Evolutionary conservation across 2,329 filamentous ascomycete genomes (phyloP), one percentile per base, ranked within the genome.

Genomic region (Sporothrix mexicana): DNA sequence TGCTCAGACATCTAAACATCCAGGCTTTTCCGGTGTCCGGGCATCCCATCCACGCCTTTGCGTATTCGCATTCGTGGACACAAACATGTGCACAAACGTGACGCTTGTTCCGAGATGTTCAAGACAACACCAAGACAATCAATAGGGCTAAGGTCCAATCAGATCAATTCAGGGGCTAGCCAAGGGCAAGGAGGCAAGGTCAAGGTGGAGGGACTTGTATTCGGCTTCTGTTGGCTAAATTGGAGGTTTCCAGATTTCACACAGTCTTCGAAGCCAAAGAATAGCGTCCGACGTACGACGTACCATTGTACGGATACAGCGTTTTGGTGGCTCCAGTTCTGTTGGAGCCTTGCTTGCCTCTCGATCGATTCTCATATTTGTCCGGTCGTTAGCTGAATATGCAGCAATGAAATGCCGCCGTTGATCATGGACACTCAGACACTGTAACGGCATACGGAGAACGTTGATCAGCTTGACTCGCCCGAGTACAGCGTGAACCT

Each of bases 341-440:
- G 41, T 17, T 15, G 57, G 57, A 61, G 57, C 57, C 57, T 61
- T 61, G 30, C 13, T 61, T 41, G 13, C n/a, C 20, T 23, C 41
- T 64, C 41, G 59, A 64, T 64, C 36, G n/a, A 62, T 62, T 30
- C 36, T 36, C 30, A 36, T 36, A 36, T 36, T 36, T 36, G 30
- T 36, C 30, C 7, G 30, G 2, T 36, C 30, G 5, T 36, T 36
- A 6, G 5, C 30, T 41, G 12, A 8, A 61, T 25, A 61, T 41
- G 30, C 57, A 61, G n/a, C 25, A n/a, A 41, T 8, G 57, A 36
- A 61, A 61, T 61, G 57, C 57, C 30, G 57, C 25, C n/a, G 57
- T 61, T 61, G 25, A 30, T 61, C 30, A 36, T 41, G 25, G 15
- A 61, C 9, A 36, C 30, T 41, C n/a, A 13, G 15, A 61, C 9